A percentile compares a stretch with the other conserved stretches of the same genome.
Conservation (phyloP, 768 basidiomycete genomes). For the Suillus hirtellus region DNA sequence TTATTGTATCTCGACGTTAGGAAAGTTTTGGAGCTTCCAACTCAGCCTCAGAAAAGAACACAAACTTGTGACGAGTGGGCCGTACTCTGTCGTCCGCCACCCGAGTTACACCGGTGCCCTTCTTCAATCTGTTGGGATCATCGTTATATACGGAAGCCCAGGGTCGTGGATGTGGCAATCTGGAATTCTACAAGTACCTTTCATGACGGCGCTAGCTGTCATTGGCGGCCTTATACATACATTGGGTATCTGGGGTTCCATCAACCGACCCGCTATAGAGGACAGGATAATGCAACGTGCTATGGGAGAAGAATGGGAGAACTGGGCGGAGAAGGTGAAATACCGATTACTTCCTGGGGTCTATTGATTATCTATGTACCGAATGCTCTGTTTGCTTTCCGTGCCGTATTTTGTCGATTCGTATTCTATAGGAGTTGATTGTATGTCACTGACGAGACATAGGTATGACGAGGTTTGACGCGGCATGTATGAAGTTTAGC, state of each 20-base stretch:
- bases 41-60: constrained; percentile 26
- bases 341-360: constrained; percentile 35
- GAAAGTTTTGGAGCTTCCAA: constrained; percentile 29
- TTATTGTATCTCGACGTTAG: constrained; percentile 26
- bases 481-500: no score
- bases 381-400: no score
- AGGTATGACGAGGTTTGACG: no score
- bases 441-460: no score
- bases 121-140: constrained; percentile 10
- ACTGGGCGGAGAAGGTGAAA: constrained; percentile 30
- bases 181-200: constrained; percentile 8
- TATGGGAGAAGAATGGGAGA: constrained; percentile 36
- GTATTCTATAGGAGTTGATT: no score
- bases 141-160: constrained; percentile 4
- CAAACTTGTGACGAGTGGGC: constrained; percentile 29
- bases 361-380: constrained; percentile 17
- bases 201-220: not conserved
- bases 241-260: not conserved
- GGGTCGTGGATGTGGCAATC: constrained; percentile 19
- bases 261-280: constrained; percentile 26
- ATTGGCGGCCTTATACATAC: no score
- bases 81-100: constrained; percentile 32
- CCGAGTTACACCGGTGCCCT: constrained; percentile 28
- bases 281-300: constrained; percentile 24
- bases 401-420: no score